Evolutionary conservation across 2,329 filamentous ascomycete genomes (phyloP), one percentile per base, ranked within the genome.

Genomic region (Stagonosporopsis rhizophila): DNA sequence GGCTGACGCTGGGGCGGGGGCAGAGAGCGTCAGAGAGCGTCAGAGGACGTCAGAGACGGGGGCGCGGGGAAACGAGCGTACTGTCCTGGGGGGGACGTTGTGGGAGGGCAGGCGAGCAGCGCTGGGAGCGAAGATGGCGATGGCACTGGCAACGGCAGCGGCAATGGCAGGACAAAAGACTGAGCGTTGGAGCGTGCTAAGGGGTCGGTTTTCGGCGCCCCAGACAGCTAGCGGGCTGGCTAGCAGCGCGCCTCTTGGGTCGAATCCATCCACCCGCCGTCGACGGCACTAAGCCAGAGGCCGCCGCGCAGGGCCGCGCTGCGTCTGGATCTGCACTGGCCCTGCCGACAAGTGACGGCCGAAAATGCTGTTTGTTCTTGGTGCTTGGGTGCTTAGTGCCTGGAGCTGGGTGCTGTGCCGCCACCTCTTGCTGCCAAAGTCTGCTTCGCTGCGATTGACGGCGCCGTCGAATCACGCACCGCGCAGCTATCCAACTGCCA

Each of bases 61-160:
- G n/a, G 25, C 30, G 48, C 61, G 52, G 62, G 51, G 57, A 69
- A 71, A 71, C 68, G 68, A 71, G 64, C 62, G 68, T 63, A 59
- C 65, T 65, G 68, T 70, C 66, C 62, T 44, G 22, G 46, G 52
- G 46, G 52, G 52, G 47, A 56, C 52, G 52, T 28, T 22, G 28
- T 50, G 44, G 44, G 52, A 56, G 60, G 40, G 52, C 53, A 44
- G 39, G 47, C 56, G 47, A 28, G 46, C 44, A 44, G 50, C 47
- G 52, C 46, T 56, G 53, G 50, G 44, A 47, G 37, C 42, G 44
- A 38, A 35, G 34, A 47, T 32, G 44, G 28, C 28, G 9, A 50
- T 35, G 41, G 46, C n/a, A n/a, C 52, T n/a, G 44, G 30, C 30
- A 32, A 56, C 30, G 41, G 52, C 52, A 44, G 17, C 52, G 44